Percentiles rank a stretch among this genome's conserved stretches.
These are phyloP conservation scores for Albophoma yamanashiensis DNA, from an alignment of 2,329 filamentous ascomycete genomes.

Conservation along the genomic window DNA sequence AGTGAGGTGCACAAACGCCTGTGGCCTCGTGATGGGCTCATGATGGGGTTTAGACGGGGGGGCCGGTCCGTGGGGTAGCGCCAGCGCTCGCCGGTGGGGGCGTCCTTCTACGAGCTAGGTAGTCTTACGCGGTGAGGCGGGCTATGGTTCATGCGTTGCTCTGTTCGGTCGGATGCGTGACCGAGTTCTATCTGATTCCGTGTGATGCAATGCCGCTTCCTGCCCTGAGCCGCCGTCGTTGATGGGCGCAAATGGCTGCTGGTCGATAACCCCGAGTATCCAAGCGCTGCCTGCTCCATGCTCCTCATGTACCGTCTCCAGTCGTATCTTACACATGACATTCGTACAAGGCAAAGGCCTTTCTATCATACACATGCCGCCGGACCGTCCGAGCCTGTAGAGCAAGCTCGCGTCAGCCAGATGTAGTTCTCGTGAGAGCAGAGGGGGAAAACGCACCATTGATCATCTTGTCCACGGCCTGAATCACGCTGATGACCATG, in stretches of 20 bases:
- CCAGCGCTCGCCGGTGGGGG: not conserved
- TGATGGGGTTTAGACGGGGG: not conserved
- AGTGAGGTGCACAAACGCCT: not conserved
- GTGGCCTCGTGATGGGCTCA: not conserved
- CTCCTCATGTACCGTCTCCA: not conserved
- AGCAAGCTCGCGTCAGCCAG: not conserved
- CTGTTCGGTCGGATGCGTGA: not conserved
- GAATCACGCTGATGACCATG: slow-evolving; percentile 69
- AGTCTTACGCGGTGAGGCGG: not conserved
- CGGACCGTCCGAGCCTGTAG: slow-evolving; percentile 5
- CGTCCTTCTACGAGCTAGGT: not conserved
- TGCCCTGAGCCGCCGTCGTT: not conserved
- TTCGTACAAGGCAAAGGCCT: not conserved
- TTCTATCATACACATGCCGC: slow-evolving; percentile 4
- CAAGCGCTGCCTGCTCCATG: not conserved
- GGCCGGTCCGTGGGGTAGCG: not conserved
- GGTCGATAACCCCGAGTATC: not conserved
- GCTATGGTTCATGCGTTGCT: not conserved
- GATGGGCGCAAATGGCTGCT: not conserved
- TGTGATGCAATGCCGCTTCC: not conserved
- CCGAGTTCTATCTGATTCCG: not conserved
- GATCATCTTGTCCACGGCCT: slow-evolving; percentile 60
- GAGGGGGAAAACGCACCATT: slow-evolving; percentile 23
- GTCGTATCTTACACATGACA: not conserved
- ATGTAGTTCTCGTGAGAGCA: not conserved